Evolutionary conservation across 805 yeast genomes (phyloP), one percentile per base, ranked within the genome.

Genomic region (Candida corydali): DNA sequence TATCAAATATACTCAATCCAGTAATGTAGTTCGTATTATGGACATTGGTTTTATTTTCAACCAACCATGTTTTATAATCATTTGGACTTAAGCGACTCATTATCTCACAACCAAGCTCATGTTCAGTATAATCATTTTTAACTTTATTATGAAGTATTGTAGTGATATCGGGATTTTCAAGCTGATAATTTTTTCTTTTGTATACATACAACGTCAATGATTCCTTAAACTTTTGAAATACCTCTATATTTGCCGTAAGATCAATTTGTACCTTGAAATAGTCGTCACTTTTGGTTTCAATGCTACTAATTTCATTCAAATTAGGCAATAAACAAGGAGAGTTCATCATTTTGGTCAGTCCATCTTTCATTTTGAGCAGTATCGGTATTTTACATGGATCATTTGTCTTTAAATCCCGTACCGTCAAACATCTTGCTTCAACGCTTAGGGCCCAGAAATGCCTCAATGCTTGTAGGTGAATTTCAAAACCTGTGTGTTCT

Each of bases 381-480:
- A 55, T 76, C 26, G 61, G 73, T 24, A 57, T 67, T 44, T 73
- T 69, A 11, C 77, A 65, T 0, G 87, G 80, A 26, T 63, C 69
- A 4, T 69, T 74, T 0, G 82, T 72, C 15, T 73, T 75, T 7
- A 82, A 78, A 52, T 88, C 87, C 39, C 93, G 69, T 1, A 82
- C 71, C 4, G 85, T 73, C n/a, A 93, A 61, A 54, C 96, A 87
- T 40, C 96, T 65, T 2, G 82, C 82, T 46, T 82, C 88, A 4
- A 83, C 82, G 0, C 94, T 76, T 42, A 93, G 60, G 1, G 88
- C 82, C 97, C 98, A 93, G 45, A 93, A 82, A 55, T 88, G 94
- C 28, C 95, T 69, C 25, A 88, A 61, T 2, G 94, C 96, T 55
- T 87, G 95, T 36, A 91, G 55, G 52, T 85, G 87, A 15, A 82